A percentile compares a stretch with the other conserved stretches of the same genome.
Conservation (phyloP, 371 early-diverging fungal species). For the Mucor circinelloides region DNA sequence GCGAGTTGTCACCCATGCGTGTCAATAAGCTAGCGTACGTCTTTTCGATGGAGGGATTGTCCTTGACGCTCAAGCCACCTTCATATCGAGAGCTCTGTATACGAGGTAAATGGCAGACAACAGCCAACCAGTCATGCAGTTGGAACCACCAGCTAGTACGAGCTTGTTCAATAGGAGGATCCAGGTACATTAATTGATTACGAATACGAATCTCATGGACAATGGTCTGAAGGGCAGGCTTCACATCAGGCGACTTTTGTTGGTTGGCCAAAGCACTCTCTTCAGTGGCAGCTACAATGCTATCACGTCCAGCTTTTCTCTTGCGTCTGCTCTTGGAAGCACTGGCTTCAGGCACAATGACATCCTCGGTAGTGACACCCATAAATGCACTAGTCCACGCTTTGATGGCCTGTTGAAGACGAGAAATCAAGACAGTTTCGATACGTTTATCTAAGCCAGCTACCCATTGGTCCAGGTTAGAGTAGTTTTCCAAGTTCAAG, state of each 20-base stretch:
- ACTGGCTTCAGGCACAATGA: slow-evolving; percentile 44
- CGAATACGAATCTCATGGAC: slow-evolving; percentile 87
- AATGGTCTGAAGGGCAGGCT: slow-evolving; percentile 64
- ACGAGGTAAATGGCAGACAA: slow-evolving; percentile 75
- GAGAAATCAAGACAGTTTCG: slow-evolving; percentile 75
- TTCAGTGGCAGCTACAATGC: slow-evolving; percentile 19
- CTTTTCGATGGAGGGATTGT: slow-evolving; percentile 54
- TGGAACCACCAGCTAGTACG: slow-evolving; percentile 87
- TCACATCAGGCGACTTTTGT: slow-evolving; percentile 55
- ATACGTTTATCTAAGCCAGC: slow-evolving; percentile 80
- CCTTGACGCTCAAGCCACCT: slow-evolving; percentile 68
- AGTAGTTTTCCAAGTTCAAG: slow-evolving; percentile 91
- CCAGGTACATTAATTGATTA: slow-evolving; percentile 95
- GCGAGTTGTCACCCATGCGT: slow-evolving; percentile 68
- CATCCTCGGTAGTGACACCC: slow-evolving; percentile 57
- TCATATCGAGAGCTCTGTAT: slow-evolving; percentile 94
- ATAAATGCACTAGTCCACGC: slow-evolving; percentile 77
- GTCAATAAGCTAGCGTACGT: slow-evolving; percentile 79
- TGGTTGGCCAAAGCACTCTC: slow-evolving; percentile 43
- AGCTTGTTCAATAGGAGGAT: slow-evolving; percentile 95
- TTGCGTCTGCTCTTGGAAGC: slow-evolving; percentile 55
- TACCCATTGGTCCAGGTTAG: slow-evolving; percentile 93
- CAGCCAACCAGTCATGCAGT: slow-evolving; percentile 91
- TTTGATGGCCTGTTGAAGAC: slow-evolving; percentile 81
- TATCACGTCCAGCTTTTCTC: slow-evolving; percentile 58